A percentile compares a stretch with the other conserved stretches of the same genome.
These are phyloP conservation scores for Ascochyta lentis DNA, from an alignment of 2,329 filamentous ascomycete genomes.

Conservation along the genomic window DNA sequence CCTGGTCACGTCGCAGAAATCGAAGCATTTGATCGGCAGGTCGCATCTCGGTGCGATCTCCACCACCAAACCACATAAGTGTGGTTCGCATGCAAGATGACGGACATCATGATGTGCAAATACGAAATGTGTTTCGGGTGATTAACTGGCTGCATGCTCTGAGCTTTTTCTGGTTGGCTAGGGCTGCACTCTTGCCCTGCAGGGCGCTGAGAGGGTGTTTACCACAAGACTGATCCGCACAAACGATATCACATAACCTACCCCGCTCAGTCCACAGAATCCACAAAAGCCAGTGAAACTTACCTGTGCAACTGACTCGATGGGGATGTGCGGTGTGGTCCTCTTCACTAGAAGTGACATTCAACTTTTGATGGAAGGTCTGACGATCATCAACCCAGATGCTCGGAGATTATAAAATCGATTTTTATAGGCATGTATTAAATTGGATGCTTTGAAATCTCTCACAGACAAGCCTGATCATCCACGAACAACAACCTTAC, in stretches of 20 bases:
- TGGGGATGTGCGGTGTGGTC: background rate
- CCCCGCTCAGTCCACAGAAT: background rate
- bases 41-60: constrained; percentile 1
- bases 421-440: too few species aligned
- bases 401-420: too few species aligned
- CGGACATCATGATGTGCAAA: background rate
- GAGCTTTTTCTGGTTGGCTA: background rate
- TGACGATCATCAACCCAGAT: background rate
- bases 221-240: background rate
- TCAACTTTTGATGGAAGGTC: background rate
- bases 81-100: background rate
- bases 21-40: background rate
- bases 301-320: background rate
- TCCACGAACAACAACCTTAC: too few species aligned
- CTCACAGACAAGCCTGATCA: too few species aligned
- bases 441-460: too few species aligned
- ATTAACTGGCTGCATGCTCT: background rate
- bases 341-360: background rate
- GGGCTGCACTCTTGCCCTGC: background rate
- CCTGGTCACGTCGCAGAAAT: background rate
- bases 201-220: background rate
- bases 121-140: background rate
- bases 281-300: background rate
- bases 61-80: background rate
- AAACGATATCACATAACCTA: background rate